Evolutionary conservation across 2,329 filamentous ascomycete species (phyloP).

Genomic region (Endothia cerciana): DNA sequence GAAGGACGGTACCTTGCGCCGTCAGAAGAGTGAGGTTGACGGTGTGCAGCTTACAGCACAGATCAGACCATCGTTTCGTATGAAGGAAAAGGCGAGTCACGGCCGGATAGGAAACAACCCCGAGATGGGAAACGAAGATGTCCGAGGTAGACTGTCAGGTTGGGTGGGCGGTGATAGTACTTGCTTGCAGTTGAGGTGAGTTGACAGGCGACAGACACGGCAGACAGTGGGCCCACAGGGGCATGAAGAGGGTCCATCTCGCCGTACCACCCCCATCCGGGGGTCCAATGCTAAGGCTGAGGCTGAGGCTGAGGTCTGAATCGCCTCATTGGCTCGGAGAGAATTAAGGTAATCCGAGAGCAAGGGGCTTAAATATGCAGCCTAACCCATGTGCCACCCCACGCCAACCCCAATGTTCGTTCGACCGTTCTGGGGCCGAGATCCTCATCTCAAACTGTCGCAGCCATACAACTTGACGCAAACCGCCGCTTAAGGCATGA

Average conservation of each 20-base stretch:
- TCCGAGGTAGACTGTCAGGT: not conserved
- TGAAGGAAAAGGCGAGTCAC: not conserved
- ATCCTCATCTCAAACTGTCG: slow-evolving; percentile 34
- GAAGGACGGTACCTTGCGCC: not conserved
- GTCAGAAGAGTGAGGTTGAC: not conserved
- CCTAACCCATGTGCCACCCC: not conserved
- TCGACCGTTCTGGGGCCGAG: slow-evolving; percentile 13
- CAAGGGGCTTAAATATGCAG: slow-evolving; percentile 1
- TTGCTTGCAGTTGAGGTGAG: not conserved
- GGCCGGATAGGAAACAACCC: not conserved
- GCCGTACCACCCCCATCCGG: too few relatives aligned
- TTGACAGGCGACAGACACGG: not conserved
- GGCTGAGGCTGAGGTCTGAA: not conserved
- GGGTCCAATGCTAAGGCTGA: too few relatives aligned
- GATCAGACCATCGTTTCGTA: not conserved
- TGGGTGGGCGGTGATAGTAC: not conserved
- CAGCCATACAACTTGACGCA: slow-evolving; percentile 33
- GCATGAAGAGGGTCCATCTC: not conserved
- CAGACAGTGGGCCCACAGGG: slow-evolving; percentile 14
- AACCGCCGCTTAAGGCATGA: slow-evolving; percentile 31
- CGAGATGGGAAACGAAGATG: not conserved
- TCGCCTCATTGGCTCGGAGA: slow-evolving; percentile 17
- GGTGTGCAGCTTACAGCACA: not conserved
- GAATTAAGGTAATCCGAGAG: slow-evolving; percentile 20
- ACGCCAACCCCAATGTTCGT: not conserved